Evolutionary conservation across 306 rosid genomes (phyloP), one percentile per base, ranked within the genome.

Genomic region (Sphenostylis stenocarpa): DNA sequence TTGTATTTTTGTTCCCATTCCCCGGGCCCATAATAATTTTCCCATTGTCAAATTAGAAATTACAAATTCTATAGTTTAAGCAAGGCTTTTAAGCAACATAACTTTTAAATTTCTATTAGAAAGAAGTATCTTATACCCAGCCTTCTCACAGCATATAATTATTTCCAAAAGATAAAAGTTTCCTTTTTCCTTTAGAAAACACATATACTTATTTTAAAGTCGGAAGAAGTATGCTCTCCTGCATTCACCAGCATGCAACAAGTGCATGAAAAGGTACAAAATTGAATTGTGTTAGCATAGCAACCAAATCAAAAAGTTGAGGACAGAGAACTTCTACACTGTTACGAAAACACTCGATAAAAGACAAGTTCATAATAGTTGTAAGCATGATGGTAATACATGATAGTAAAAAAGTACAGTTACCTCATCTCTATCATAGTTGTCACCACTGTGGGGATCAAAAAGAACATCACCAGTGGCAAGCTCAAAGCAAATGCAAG

Each of bases 361-460:
- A 73, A 36, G 28, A 26, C 51, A 23, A 57, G 71, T 67, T 56
- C 24, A 24, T 15, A 28, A 53, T 13, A 29, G 71, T 38, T 39
- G 77, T 20, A 34, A 63, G 49, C 52, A 70, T 55, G 10, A 62
- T 24, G 21, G 53, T 38, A 16, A 52, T 56, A 23, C 34, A 23
- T 52, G 31, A 66, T 39, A 67, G 81, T 47, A 41, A 15, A 53
- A 72, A 43, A 21, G 23, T 21, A 23, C 62, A 49, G 75, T 77
- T 83, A 89, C 97, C 94, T 93, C 97, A 85, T 93, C 97, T 81
- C 86, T 89, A 52, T 90, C 96, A 84, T 83, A 93, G 87, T 84
- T 89, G 77, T 93, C 97, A 55, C 96, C 93, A 36, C 85, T 89
- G 81, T 90, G 94, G 31, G 97, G 97, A 77, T 93, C 94, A 84